phyloP scores from a whole-genome alignment of 345 rosid species.

The Noccaea caerulescens region DNA sequence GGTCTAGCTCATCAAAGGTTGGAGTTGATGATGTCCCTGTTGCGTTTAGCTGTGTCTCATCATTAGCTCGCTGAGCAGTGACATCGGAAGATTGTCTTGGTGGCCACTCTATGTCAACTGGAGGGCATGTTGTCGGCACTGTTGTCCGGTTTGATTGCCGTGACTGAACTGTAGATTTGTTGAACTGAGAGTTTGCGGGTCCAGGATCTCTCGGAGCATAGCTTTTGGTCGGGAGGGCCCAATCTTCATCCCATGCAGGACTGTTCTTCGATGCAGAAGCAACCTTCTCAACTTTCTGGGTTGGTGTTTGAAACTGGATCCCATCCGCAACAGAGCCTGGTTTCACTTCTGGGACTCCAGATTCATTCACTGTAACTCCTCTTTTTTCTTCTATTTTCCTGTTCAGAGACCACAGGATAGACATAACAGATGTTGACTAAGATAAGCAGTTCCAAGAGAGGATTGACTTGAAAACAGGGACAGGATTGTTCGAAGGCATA shows the following conservation, averaged over 20 bases:
- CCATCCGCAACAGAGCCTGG: constrained; percentile 50
- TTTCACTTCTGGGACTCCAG: constrained; percentile 64
- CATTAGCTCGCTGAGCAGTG: constrained; percentile 43
- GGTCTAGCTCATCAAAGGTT: constrained; percentile 77
- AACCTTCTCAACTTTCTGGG: constrained; percentile 50
- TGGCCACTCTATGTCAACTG: constrained; percentile 90
- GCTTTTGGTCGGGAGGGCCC: constrained; percentile 60
- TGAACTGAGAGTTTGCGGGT: constrained; percentile 44
- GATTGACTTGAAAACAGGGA: not conserved
- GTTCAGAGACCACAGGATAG: constrained; percentile 27
- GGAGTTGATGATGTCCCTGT: constrained; percentile 52
- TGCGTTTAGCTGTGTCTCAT: constrained; percentile 44
- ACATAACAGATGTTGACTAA: constrained; percentile 10
- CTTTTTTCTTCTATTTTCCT: constrained; percentile 85
- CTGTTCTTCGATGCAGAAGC: constrained; percentile 54
- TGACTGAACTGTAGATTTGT: constrained; percentile 46
- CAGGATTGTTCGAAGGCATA: constrained; percentile 29
- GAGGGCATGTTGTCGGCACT: constrained; percentile 53
- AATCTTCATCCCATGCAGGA: constrained; percentile 89
- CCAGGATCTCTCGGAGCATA: constrained; percentile 37
- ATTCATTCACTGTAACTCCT: constrained; percentile 68
- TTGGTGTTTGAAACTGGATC: constrained; percentile 51
- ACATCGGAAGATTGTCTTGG: constrained; percentile 57
- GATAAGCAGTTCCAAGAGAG: constrained; percentile 10
- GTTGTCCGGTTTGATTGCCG: constrained; percentile 53